Evolutionary conservation across 306 rosid species (phyloP), one percentile per base, ranked within the genome.

Genomic region (Citrullus colocynthis): DNA sequence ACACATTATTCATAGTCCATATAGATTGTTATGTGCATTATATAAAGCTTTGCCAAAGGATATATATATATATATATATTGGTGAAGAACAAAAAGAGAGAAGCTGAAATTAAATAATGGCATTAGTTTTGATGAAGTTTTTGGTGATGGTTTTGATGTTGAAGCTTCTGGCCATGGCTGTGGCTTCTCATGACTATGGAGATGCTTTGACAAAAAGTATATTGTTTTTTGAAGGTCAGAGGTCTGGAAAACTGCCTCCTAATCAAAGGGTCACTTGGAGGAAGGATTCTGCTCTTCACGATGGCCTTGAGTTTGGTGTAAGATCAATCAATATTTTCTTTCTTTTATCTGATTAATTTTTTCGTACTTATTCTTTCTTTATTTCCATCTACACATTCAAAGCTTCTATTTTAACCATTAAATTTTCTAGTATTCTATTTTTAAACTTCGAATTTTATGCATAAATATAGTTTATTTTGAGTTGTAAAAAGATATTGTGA

Each of bases 221-320:
- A n/a, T 60, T 89, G 0, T 89, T 89, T 84, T 87, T 87, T 55
- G 91, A 89, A 49, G 93, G 93, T 0, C 93, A 89, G 24, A 84
- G 91, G 0, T 89, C 93, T 5, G 93, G 93, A 0, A 82, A 74
- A 37, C 32, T 89, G 24, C 93, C 93, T 14, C 73, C 75, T 34
- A 86, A 84, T 72, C 91, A 89, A 79, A 78, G 87, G n/a, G 57
- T 62, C 7, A 81, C 56, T 24, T 87, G 93, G 93, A 82, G 93
- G 0, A 84, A 74, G n/a, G 65, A 84, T 65, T 87, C 93, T 0
- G 93, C 88, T 7, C 87, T 89, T 0, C 30, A 85, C 9, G 93
- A 89, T 12, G 93, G 93, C 0, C 86, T 72, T 28, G 76, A 72
- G n/a, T 45, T 72, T 14, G 76, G 76, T 2, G 59, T 48, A 72